A percentile compares a stretch with the other conserved stretches of the same genome.
Conservation (phyloP, 2,329 filamentous ascomycete species). For the Grosmannia clavigera region DNA sequence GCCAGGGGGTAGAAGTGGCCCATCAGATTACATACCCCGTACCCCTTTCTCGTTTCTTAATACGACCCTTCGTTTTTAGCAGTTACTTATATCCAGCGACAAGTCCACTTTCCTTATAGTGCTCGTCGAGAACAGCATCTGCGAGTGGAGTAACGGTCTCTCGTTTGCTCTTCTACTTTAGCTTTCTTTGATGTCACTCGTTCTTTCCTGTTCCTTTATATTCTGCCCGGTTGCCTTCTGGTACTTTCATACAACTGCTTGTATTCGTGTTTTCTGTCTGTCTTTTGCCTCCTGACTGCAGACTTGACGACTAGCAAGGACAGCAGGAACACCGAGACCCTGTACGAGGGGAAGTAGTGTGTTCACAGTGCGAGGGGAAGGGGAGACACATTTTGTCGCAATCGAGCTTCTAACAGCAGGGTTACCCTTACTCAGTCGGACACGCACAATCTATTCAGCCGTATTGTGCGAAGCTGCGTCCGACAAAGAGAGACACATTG, state of each 20-base stretch:
- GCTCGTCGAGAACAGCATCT: not conserved
- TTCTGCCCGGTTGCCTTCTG: not conserved
- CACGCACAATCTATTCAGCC: not conserved
- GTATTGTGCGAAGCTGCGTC: not conserved
- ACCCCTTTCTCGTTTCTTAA: not conserved
- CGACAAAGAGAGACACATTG: not conserved
- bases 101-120: not conserved
- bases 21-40: not conserved
- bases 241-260: not conserved
- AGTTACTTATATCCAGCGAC: not conserved
- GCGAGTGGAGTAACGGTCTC: not conserved
- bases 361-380: too few relatives aligned
- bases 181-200: not conserved
- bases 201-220: not conserved
- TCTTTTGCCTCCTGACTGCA: not conserved
- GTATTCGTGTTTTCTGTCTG: not conserved
- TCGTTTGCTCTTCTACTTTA: not conserved
- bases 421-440: not conserved
- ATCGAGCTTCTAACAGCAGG: not conserved
- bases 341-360: not conserved
- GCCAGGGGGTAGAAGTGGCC: not conserved
- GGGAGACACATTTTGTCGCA: too few relatives aligned
- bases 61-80: not conserved
- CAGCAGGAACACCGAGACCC: not conserved
- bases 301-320: not conserved